Base-by-base conservation (phyloP, 345 rosid genomes). In the Punica granatum region DNA sequence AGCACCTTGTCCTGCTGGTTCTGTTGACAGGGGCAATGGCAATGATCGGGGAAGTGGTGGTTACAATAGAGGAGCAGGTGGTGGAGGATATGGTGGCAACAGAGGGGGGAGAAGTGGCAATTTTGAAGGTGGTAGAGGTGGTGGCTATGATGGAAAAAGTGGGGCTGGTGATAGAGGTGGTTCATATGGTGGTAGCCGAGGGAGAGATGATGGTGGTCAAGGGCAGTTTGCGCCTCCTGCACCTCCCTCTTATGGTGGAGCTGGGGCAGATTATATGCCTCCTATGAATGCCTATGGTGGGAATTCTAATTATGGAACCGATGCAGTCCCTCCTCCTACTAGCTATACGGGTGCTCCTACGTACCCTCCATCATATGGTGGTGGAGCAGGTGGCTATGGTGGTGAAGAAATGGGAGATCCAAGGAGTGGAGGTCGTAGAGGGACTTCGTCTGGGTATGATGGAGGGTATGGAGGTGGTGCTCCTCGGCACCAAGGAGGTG, bases 341-440 rank as follows among this genome's bases (percentile, higher is more conserved):
- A 88, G 92, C 86, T 88, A 83, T 79, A 71, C 86, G 51, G 96
- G 99, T 72, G 97, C 96, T 14, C 90, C 94, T 2, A 16, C 90
- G 23, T 81, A 73, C 66, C 91, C 89, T 14, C 92, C 97, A 0
- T 85, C 95, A 66, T 90, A 95, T 78, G 96, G 90, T 72, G 96
- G 84, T 53, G 76, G 89, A 54, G 67, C 73, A 5, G 81, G 86
- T 77, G 88, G 93, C 65, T 89, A 78, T 72, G 83, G 83, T 63
- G 79, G 86, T 78, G 93, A 75, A 77, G 79, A 78, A 64, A 58
- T 73, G 32, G 83, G 82, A 63, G 95, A 86, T 76, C 73, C 32
- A 15, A 78, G 92, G 70, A 73, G 80, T 60, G 87, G 89, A 54
- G 86, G 93, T 7, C 73, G 73, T 6, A 64, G 76, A 64, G 76